phyloP scores from a whole-genome alignment of 139 green algal species.

The Dunaliella primolecta region DNA sequence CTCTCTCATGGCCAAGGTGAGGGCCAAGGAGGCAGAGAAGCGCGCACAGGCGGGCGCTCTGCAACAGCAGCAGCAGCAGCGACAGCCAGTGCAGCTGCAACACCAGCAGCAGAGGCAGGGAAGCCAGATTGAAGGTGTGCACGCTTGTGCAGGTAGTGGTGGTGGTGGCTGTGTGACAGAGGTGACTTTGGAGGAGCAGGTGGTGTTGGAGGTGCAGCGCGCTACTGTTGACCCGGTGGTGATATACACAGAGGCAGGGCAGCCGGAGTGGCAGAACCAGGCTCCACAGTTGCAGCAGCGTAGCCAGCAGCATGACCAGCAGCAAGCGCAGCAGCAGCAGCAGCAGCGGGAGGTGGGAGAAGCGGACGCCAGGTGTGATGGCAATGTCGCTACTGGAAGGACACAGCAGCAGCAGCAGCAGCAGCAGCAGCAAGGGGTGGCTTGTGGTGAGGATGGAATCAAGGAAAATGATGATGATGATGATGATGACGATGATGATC shows the following conservation, averaged over 20 bases:
- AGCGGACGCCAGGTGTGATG: neutral
- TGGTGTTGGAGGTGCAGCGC: neutral
- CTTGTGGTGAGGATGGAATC: constrained; percentile 4
- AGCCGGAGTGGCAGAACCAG: neutral
- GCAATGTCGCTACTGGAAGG: no score
- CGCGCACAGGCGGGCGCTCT: neutral
- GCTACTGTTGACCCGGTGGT: neutral
- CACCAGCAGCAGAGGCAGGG: no score
- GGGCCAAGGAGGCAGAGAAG: neutral
- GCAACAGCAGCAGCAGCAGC: neutral
- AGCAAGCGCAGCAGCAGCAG: neutral
- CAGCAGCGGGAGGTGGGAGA: neutral
- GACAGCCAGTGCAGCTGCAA: neutral
- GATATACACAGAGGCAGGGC: neutral
- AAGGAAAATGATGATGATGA: constrained; percentile 8
- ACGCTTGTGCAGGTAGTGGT: no score
- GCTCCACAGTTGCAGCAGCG: neutral
- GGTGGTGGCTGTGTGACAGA: no score
- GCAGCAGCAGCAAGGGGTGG: neutral
- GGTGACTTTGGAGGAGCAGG: neutral
- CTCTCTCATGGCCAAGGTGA: constrained; percentile 10
- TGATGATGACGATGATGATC: constrained; percentile 7
- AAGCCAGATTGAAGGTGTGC: no score
- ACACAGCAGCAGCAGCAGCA: neutral
- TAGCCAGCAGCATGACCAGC: neutral